A percentile compares a stretch with the other conserved stretches of the same genome.
phyloP scores from a whole-genome alignment of 2,329 filamentous ascomycete species.

The Colletotrichum horii region DNA sequence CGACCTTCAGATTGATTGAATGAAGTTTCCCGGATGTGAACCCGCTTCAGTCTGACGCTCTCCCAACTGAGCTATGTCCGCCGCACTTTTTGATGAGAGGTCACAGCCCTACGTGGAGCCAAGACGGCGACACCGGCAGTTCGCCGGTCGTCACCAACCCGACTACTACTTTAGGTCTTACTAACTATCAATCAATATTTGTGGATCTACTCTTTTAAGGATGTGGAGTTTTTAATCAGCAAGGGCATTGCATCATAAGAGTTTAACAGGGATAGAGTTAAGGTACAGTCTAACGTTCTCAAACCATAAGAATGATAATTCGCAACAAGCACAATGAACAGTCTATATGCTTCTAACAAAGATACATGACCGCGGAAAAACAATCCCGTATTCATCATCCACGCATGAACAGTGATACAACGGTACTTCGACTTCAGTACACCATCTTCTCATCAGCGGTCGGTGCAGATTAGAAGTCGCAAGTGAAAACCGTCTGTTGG shows the following conservation, averaged over 20 bases:
- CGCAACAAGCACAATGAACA: rapidly evolving
- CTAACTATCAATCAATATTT: not conserved
- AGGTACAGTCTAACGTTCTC: not conserved
- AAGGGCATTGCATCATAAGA: not conserved
- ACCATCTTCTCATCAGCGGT: not conserved
- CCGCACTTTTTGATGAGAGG: not conserved
- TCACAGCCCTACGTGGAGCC: not conserved
- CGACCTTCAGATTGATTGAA: not conserved
- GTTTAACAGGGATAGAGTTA: not conserved
- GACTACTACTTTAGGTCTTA: not conserved
- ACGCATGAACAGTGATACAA: rapidly evolving
- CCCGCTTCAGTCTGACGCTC: not conserved
- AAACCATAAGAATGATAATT: not conserved
- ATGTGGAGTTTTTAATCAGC: not conserved
- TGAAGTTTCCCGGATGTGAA: not conserved
- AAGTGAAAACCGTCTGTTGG: not conserved
- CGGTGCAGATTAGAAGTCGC: not conserved
- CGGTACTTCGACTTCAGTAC: rapidly evolving
- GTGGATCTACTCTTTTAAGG: not conserved
- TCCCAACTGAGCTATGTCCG: not conserved
- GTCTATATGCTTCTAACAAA: not conserved
- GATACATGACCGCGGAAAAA: not conserved
- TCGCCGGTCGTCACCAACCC: not conserved
- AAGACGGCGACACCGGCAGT: not conserved
- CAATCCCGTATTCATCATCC: rapidly evolving